Evolutionary conservation across 768 basidiomycete species (phyloP).

Genomic region (Leccinum broughii): DNA sequence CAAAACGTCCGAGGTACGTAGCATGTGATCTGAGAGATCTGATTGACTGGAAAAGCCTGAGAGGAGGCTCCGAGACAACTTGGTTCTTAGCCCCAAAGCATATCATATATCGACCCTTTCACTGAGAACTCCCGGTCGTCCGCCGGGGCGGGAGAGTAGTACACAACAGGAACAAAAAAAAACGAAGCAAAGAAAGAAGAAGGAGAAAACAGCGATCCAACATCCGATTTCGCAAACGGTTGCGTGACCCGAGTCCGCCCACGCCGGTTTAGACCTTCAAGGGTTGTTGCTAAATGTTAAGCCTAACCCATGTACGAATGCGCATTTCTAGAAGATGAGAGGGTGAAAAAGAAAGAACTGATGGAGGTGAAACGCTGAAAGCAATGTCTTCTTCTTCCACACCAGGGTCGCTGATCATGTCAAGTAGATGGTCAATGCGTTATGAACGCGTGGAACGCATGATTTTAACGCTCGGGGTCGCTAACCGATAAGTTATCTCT

Average conservation of each 20-base stretch:
- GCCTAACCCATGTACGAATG: background rate
- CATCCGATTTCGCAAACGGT: background rate
- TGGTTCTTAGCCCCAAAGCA: too few species aligned
- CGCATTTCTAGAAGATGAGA: background rate
- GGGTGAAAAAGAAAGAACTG: background rate
- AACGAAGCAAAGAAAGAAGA: background rate
- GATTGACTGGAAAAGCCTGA: background rate
- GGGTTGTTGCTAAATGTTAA: background rate
- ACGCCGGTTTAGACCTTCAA: background rate
- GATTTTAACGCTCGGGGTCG: background rate
- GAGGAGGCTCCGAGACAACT: too few species aligned
- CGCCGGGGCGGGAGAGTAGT: background rate
- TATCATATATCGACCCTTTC: background rate
- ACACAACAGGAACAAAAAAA: background rate
- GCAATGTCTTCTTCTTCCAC: background rate
- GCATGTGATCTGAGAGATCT: too few species aligned
- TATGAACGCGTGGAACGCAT: background rate
- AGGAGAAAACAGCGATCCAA: background rate
- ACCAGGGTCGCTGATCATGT: background rate
- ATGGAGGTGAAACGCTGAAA: background rate
- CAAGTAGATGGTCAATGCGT: background rate
- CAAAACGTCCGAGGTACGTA: background rate
- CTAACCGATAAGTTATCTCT: background rate
- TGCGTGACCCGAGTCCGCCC: background rate
- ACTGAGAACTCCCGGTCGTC: background rate